A percentile compares a stretch with the other conserved stretches of the same genome.
phyloP scores from a whole-genome alignment of 306 rosid species.

The Rosa rugosa region DNA sequence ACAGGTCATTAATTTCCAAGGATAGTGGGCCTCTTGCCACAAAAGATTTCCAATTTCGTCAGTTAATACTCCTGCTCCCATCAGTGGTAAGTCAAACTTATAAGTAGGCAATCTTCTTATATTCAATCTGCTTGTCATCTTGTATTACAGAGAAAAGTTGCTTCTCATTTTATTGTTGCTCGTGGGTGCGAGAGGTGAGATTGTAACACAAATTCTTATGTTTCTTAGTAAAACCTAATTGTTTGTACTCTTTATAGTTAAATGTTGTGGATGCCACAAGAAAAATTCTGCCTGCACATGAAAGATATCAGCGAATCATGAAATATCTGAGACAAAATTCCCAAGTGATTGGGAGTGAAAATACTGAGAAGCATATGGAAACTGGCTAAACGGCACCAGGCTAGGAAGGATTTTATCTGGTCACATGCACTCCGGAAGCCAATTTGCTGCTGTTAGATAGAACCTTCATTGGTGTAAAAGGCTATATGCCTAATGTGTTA shows the following conservation, averaged over 20 bases:
- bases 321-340: constrained; percentile 33
- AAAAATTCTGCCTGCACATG: constrained; percentile 26
- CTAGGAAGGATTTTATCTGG: constrained; percentile 22
- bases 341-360: constrained; percentile 20
- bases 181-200: neutral
- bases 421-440: constrained; percentile 27
- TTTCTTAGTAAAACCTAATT: constrained; percentile 14
- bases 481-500: too few relatives aligned
- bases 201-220: neutral
- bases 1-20: constrained; percentile 71
- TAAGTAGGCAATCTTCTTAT: neutral
- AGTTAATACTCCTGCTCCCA: constrained; percentile 27
- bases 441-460: constrained; percentile 21
- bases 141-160: constrained; percentile 7
- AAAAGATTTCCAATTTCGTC: constrained; percentile 26
- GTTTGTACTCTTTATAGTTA: constrained; percentile 16
- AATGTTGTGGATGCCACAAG: constrained; percentile 22
- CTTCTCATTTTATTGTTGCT: constrained; percentile 6
- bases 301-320: constrained; percentile 52
- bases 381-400: constrained; percentile 14
- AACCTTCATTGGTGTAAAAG: constrained; percentile 21
- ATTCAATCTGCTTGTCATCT: constrained; percentile 8
- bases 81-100: neutral
- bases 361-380: neutral
- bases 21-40: constrained; percentile 49